These are phyloP conservation scores for Chloranthus sessilifolius DNA, from an alignment of 164 flowering plant genomes.

Conservation along the genomic window DNA sequence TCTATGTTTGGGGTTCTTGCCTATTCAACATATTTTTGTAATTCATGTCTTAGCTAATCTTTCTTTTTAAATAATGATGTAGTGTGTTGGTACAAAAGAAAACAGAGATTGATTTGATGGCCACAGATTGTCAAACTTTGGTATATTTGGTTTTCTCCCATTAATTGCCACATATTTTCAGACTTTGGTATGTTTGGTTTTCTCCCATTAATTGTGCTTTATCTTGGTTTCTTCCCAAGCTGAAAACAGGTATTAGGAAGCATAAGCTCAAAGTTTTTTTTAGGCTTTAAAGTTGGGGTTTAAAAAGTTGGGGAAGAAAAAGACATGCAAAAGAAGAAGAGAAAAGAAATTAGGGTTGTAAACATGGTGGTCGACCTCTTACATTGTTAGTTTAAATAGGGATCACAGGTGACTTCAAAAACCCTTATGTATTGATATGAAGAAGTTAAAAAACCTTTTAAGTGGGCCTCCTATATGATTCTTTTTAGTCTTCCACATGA, in stretches of 20 bases:
- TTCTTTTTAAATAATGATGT: constrained; percentile 17
- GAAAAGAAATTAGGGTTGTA: too few species aligned
- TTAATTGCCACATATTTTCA: constrained; percentile 34
- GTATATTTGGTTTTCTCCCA: neutral
- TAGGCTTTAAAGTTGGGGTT: too few species aligned
- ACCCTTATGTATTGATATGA: too few species aligned
- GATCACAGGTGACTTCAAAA: neutral
- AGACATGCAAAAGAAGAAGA: too few species aligned
- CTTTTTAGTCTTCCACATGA: too few species aligned
- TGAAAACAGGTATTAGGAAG: neutral
- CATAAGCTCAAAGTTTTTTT: neutral
- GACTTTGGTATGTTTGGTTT: constrained; percentile 46
- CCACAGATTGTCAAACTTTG: too few species aligned
- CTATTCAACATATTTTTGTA: neutral
- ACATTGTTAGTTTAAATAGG: neutral
- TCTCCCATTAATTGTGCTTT: neutral
- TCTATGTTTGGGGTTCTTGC: too few species aligned
- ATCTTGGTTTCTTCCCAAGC: neutral
- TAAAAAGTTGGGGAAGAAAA: too few species aligned
- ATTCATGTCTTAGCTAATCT: constrained; percentile 1
- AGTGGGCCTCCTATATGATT: too few species aligned
- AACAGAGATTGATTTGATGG: constrained; percentile 57
- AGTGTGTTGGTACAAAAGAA: constrained; percentile 73
- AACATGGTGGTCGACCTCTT: too few species aligned
- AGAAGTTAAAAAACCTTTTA: too few species aligned